These are phyloP conservation scores for Amylocystis lapponica DNA, from an alignment of 768 basidiomycete genomes.

Conservation along the genomic window DNA sequence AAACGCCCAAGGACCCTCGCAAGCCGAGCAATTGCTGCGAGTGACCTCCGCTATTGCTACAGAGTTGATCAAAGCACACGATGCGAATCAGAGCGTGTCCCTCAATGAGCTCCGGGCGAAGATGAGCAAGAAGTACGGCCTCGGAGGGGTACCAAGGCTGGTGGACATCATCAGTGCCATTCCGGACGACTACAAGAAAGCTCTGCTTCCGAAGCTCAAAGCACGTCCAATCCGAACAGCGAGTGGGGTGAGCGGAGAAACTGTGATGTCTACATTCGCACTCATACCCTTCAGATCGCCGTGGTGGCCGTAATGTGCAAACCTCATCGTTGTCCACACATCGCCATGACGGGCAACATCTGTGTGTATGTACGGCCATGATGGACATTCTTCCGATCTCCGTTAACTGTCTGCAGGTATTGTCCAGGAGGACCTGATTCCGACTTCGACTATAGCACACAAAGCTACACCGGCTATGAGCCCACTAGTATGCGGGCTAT, in stretches of 20 bases:
- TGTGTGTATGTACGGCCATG: conserved; percentile 72
- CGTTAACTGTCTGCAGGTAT: conserved; percentile 47
- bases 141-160: conserved; percentile 82
- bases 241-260: conserved; percentile 68
- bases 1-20: conserved; percentile 56
- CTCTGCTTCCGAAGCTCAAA: conserved; percentile 80
- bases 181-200: conserved; percentile 94
- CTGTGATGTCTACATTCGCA: not conserved
- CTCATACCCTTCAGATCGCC: conserved; percentile 60
- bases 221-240: conserved; percentile 96
- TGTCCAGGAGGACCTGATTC: conserved; percentile 99
- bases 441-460: conserved; percentile 99
- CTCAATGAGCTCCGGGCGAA: conserved; percentile 83
- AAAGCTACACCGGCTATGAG: conserved; percentile 92
- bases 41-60: conserved; percentile 94
- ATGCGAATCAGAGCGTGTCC: conserved; percentile 70
- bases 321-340: conserved; percentile 98
- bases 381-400: not conserved
- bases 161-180: conserved; percentile 99
- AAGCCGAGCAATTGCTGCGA: conserved; percentile 85
- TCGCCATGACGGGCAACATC: conserved; percentile 99
- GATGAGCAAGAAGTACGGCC: conserved; percentile 86
- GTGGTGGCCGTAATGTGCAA: conserved; percentile 99
- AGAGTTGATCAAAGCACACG: conserved; percentile 86
- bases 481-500: conserved; percentile 99